phyloP scores from a whole-genome alignment of 108 stramenopile species.

The Skeletonema potamos region DNA sequence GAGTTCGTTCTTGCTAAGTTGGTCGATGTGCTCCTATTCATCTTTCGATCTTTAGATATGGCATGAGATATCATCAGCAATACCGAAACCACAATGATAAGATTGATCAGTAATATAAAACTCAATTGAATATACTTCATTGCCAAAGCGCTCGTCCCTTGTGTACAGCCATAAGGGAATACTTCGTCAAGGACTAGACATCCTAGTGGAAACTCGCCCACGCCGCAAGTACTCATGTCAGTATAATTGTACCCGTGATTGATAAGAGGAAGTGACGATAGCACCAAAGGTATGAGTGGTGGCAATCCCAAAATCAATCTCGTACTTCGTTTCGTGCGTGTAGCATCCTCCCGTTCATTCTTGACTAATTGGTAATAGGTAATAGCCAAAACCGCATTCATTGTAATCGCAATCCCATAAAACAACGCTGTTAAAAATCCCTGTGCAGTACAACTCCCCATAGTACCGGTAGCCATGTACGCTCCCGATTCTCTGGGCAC shows the following conservation, averaged over 20 bases:
- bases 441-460: conserved; percentile 22
- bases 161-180: neutral
- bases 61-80: conserved; percentile 10
- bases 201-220: conserved; percentile 28
- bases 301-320: conserved; percentile 7
- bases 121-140: conserved; percentile 17
- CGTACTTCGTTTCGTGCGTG: neutral
- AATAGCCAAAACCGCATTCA: conserved; percentile 23
- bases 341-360: conserved; percentile 20
- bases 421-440: conserved; percentile 35
- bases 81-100: conserved; percentile 21
- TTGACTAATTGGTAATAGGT: conserved; percentile 21
- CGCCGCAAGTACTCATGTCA: conserved; percentile 13
- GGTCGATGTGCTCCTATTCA: neutral
- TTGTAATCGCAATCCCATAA: conserved; percentile 13
- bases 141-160: conserved; percentile 14
- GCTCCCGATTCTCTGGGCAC: conserved; percentile 22
- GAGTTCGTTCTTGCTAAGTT: neutral
- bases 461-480: conserved; percentile 19
- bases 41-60: conserved; percentile 18
- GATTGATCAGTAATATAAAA: conserved; percentile 12
- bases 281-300: conserved; percentile 6
- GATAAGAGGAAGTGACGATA: conserved; percentile 4
- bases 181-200: neutral
- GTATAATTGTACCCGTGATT: conserved; percentile 25